Evolutionary conservation across 306 rosid genomes (phyloP).

Genomic region (Quercus aquifolioides): DNA sequence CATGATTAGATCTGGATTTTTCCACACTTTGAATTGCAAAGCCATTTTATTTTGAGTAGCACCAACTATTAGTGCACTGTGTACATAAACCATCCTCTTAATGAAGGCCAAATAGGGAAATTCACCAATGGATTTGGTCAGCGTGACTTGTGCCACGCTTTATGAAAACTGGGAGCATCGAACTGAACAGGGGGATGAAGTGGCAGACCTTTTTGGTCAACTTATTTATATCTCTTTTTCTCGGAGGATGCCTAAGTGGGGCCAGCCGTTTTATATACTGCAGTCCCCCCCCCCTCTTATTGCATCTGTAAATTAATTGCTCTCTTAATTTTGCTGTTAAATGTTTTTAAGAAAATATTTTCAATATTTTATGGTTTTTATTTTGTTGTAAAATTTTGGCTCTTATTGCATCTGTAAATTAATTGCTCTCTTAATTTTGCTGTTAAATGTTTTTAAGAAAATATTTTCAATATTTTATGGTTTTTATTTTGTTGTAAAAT

Average conservation of each 20-base stretch:
- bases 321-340: too few relatives aligned
- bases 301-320: neutral
- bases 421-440: too few relatives aligned
- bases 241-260: neutral
- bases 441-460: too few relatives aligned
- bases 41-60: neutral
- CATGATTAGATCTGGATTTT: neutral
- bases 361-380: too few relatives aligned
- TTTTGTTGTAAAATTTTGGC: too few relatives aligned
- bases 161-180: neutral
- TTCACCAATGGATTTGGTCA: neutral
- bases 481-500: too few relatives aligned
- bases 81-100: neutral
- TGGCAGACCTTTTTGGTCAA: neutral
- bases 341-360: too few relatives aligned
- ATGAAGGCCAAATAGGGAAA: neutral
- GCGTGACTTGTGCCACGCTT: slow-evolving; percentile 1
- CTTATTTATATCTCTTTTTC: neutral
- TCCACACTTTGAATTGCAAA: neutral
- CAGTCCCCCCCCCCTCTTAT: too few relatives aligned
- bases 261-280: neutral
- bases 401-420: neutral
- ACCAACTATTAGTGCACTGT: neutral
- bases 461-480: too few relatives aligned
- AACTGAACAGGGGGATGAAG: neutral